Evolutionary conservation across 2,329 filamentous ascomycete species (phyloP), one percentile per base, ranked within the genome.

Genomic region (Ophidiomyces ophidiicola): DNA sequence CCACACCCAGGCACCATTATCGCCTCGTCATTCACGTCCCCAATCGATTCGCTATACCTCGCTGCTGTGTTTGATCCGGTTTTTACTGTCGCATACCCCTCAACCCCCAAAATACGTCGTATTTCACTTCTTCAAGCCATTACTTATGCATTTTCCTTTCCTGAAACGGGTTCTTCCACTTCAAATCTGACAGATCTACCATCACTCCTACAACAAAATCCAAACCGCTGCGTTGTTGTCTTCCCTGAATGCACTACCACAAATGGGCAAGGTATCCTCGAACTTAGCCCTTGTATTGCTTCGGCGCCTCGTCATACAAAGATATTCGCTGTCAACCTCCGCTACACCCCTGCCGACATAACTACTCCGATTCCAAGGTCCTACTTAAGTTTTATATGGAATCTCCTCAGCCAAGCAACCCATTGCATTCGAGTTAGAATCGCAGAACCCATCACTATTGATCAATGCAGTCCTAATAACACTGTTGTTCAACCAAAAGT

Each of bases 161-260:
- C 81, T 0, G 55, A 64, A 31, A 60, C 67, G 17, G 50, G 62
- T 1, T 67, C 73, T 2, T 54, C 58, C 1, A 57, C 58, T 3
- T 60, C 67, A 6, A 65, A 61, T 19, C 63, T 84, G 23, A 74
- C 78, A 18, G 73, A 78, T 44, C 56, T 87, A 31, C 64, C 68
- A 15, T 67, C 71, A 1, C 69, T 96, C 3, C 56, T 86, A 7
- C 62, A 68, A 21, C 67, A 72, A 42, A 74, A 92, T 55, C 85
- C 85, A 0, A 70, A 74, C 42, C 77, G 85, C 32, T 74, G 84
- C 43, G 74, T 96, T 46, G 85, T 80, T 45, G 76, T 94, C 1
- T 94, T 96, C 58, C 88, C 90, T 8, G 90, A 98, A 63, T 88
- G 82, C 61, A 90, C 82, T 3, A 93, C 90, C 1, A 94, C 85